Conservation (phyloP, 306 rosid genomes). For the Malus sieversii region DNA sequence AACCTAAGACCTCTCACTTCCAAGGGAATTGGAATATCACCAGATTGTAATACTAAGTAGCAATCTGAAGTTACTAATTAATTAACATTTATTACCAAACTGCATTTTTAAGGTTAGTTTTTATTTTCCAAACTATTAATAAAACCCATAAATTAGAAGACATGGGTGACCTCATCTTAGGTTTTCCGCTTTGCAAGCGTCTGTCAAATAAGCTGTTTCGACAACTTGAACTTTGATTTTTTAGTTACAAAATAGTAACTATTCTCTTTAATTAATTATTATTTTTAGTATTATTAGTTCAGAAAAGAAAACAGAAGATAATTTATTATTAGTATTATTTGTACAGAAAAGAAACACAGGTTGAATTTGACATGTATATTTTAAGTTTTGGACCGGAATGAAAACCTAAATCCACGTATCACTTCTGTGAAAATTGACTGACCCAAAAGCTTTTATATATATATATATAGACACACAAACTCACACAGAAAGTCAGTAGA, state of each 20-base stretch:
- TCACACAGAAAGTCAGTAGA: background rate
- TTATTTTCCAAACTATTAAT: background rate
- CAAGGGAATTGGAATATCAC: rapidly evolving
- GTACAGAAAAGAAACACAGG: background rate
- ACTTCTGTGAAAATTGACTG: background rate
- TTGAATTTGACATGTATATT: background rate
- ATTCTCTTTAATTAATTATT: no score
- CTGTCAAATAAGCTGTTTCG: no score
- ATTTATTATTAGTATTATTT: no score
- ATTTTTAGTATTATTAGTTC: no score
- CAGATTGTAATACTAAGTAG: no score
- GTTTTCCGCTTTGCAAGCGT: no score
- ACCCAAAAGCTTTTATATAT: background rate
- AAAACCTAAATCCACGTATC: background rate
- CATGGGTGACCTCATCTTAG: no score
- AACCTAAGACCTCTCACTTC: rapidly evolving
- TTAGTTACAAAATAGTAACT: no score
- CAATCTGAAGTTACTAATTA: background rate
- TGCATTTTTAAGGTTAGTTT: background rate
- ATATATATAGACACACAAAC: no score
- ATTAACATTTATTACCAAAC: background rate
- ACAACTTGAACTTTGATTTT: no score
- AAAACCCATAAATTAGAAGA: background rate
- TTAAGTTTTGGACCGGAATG: constrained; percentile 17
- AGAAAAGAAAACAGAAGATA: background rate